phyloP scores from a whole-genome alignment of 78 protist genomes.

The Dictyostelium firmibasis region DNA sequence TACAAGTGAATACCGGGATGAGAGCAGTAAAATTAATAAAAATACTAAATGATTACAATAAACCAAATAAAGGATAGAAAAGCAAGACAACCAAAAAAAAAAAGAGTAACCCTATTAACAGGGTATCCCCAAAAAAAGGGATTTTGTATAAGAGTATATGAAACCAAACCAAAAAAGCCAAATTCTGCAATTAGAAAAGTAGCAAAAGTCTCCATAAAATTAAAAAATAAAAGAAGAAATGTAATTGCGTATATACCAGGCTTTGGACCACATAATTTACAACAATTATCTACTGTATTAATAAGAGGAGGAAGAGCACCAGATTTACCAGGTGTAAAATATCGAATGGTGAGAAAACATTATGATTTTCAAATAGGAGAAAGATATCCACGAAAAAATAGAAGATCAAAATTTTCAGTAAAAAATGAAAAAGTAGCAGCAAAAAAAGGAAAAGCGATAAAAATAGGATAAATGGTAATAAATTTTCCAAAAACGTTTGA shows the following conservation, averaged over 20 bases:
- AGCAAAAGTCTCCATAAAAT: slow-evolving; percentile 1
- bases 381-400: background rate
- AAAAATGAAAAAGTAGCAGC: background rate
- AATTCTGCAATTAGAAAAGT: slow-evolving; percentile 50
- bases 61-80: slow-evolving; percentile 12
- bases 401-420: slow-evolving; percentile 5
- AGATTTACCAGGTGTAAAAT: slow-evolving; percentile 44
- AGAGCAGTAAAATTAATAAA: background rate
- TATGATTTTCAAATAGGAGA: slow-evolving; percentile 9
- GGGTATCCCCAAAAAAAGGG: slow-evolving; percentile 25
- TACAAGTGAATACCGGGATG: background rate
- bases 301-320: slow-evolving; percentile 19
- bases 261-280: slow-evolving; percentile 43
- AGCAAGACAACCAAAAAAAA: background rate
- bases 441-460: background rate
- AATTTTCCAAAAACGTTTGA: background rate
- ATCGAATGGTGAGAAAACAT: background rate
- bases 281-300: slow-evolving; percentile 22
- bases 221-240: slow-evolving; percentile 1
- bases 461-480: background rate
- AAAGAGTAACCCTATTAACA: background rate
- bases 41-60: slow-evolving; percentile 23
- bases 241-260: slow-evolving; percentile 39
- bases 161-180: slow-evolving; percentile 50
- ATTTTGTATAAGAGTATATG: slow-evolving; percentile 26